phyloP scores from a whole-genome alignment of 306 rosid genomes.

The Acacia acuminata region DNA sequence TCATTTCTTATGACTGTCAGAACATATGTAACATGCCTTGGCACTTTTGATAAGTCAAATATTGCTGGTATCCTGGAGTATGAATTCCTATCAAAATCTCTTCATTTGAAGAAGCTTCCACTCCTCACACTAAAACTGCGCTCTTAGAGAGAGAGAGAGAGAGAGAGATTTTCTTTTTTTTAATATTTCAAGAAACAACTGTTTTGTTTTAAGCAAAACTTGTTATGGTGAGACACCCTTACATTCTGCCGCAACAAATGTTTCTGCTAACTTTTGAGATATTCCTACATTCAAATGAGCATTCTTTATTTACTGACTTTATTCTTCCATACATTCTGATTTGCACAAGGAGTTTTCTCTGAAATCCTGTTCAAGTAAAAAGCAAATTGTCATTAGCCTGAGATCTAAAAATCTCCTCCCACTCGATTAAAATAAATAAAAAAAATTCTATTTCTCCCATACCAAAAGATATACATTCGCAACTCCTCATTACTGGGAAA shows the following conservation, averaged over 20 bases:
- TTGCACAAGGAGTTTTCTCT: not conserved
- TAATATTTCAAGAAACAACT: not conserved
- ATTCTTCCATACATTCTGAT: not conserved
- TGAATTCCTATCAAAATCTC: conserved; percentile 4
- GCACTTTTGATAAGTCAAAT: conserved; percentile 55
- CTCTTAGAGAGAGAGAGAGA: not conserved
- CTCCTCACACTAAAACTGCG: conserved; percentile 29
- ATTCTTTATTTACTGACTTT: not conserved
- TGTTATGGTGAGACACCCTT: not conserved
- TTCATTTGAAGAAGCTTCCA: conserved; percentile 35
- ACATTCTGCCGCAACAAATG: not conserved
- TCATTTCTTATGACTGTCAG: conserved; percentile 44
- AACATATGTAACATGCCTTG: conserved; percentile 38
- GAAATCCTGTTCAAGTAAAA: not conserved
- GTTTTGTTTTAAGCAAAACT: not conserved
- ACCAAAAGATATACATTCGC: not conserved
- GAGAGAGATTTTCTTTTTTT: not conserved
- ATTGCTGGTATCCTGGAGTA: conserved; percentile 46
- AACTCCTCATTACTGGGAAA: not conserved
- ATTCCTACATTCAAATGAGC: not conserved
- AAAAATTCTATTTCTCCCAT: not conserved
- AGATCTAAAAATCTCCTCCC: not conserved
- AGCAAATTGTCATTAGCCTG: not conserved
- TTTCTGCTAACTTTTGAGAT: not conserved
- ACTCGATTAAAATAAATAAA: too few species aligned